Evolutionary conservation across 345 rosid genomes (phyloP).

Genomic region (Hibiscus trionum): DNA sequence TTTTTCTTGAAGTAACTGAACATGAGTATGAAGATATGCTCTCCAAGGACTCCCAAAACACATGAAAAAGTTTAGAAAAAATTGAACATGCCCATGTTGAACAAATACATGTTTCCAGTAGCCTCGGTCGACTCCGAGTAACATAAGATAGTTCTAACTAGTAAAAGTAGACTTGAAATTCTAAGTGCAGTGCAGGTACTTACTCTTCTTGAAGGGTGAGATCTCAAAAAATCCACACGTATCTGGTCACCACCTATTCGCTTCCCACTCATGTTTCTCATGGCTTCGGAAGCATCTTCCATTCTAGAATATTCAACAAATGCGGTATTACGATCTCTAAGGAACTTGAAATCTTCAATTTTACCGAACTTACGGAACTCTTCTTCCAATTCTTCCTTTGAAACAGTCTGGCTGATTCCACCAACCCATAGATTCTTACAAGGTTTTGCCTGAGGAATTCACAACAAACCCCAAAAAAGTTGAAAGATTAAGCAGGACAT

Average conservation of each 20-base stretch:
- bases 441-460: slow-evolving; percentile 66
- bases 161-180: neutral
- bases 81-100: neutral
- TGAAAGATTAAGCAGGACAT: neutral
- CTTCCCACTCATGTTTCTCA: slow-evolving; percentile 74
- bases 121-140: neutral
- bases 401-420: slow-evolving; percentile 60
- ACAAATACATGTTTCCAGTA: neutral
- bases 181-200: slow-evolving; percentile 17
- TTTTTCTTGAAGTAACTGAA: neutral
- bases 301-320: slow-evolving; percentile 51
- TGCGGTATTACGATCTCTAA: slow-evolving; percentile 71
- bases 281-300: slow-evolving; percentile 72
- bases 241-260: slow-evolving; percentile 69
- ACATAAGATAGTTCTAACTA: neutral
- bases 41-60: neutral
- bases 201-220: slow-evolving; percentile 67
- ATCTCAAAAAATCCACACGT: slow-evolving; percentile 87
- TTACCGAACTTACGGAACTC: slow-evolving; percentile 73
- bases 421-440: slow-evolving; percentile 82
- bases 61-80: neutral
- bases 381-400: slow-evolving; percentile 58
- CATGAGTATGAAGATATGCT: neutral
- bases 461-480: neutral
- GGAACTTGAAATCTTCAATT: slow-evolving; percentile 70